Evolutionary conservation across 768 basidiomycete species (phyloP), one percentile per base, ranked within the genome.

Genomic region (Phylloporus rhodoxanthus): DNA sequence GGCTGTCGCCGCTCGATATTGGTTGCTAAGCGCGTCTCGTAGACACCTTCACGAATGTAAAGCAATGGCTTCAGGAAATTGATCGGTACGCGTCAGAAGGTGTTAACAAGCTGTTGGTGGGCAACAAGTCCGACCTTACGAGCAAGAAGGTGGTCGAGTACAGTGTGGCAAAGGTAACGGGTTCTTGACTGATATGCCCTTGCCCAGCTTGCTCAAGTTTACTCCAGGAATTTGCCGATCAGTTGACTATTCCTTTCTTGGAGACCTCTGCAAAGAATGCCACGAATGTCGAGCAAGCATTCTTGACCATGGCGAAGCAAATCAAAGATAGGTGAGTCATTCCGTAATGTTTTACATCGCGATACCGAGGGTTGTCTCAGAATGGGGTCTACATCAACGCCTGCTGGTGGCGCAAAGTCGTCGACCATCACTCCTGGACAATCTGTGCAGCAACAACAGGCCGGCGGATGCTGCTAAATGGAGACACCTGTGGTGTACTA

Each of bases 181-280:
- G 1, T 32, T 29, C n/a, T 14, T 41, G 10, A 30, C 30, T 39
- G 14, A 15, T 43, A 26, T 37, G 14, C 14, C 34, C 41, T 40
- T 26, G 8, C 25, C 19, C 37, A 30, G 8, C 10, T 26, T 37
- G 8, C 39, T 56, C 23, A 64, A 34, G 45, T n/a, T 53, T 46
- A 28, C 21, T 44, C 0, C 55, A 95, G 82, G 91, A 95, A 78
- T 89, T 98, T 62, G 91, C 96, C 23, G 92, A 97, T 66, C 93
- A 97, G 67, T 77, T 98, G 57, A 78, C 77, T 53, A 86, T 99
- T 59, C 86, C 91, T 41, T 98, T 96, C 85, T 74, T 99, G 65
- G 96, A 99, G 76, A 99, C 96, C 11, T 92, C 89, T n/a, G 96
- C 96, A 30, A 98, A 98, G 87, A 92, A 89, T 62, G 91, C 94